Evolutionary conservation across 148 eudicot species (phyloP).

Genomic region (Camellia sinensis): DNA sequence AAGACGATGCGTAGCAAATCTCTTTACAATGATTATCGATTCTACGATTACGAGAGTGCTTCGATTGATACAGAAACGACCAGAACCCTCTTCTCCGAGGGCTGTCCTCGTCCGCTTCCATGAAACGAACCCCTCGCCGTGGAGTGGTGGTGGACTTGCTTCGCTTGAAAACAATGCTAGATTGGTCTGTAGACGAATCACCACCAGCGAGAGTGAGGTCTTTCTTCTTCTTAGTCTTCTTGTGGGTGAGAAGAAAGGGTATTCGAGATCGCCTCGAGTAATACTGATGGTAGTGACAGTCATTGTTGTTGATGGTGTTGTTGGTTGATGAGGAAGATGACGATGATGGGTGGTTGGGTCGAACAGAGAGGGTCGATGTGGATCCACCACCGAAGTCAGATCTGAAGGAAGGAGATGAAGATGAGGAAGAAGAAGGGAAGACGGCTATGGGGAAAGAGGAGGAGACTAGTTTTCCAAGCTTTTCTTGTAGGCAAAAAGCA

Average conservation of each 20-base stretch:
- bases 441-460: conserved; percentile 57
- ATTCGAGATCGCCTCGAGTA: conserved; percentile 19
- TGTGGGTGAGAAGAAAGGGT: conserved; percentile 50
- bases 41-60: conserved; percentile 9
- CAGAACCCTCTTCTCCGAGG: conserved; percentile 58
- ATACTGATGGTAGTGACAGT: background rate
- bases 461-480: conserved; percentile 69
- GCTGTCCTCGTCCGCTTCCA: conserved; percentile 20
- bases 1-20: background rate
- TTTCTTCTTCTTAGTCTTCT: conserved; percentile 35
- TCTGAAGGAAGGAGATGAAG: background rate
- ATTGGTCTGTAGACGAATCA: background rate
- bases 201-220: background rate
- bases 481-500: conserved; percentile 84
- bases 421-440: conserved; percentile 50
- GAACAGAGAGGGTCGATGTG: background rate
- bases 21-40: background rate
- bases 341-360: background rate
- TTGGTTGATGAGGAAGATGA: background rate
- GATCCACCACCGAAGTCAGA: background rate
- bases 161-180: conserved; percentile 40
- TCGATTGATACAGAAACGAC: conserved; percentile 50
- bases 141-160: conserved; percentile 59
- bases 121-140: background rate
- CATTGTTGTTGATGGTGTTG: background rate